phyloP scores from a whole-genome alignment of 2,329 filamentous ascomycete genomes.

The Fusarium sp. region DNA sequence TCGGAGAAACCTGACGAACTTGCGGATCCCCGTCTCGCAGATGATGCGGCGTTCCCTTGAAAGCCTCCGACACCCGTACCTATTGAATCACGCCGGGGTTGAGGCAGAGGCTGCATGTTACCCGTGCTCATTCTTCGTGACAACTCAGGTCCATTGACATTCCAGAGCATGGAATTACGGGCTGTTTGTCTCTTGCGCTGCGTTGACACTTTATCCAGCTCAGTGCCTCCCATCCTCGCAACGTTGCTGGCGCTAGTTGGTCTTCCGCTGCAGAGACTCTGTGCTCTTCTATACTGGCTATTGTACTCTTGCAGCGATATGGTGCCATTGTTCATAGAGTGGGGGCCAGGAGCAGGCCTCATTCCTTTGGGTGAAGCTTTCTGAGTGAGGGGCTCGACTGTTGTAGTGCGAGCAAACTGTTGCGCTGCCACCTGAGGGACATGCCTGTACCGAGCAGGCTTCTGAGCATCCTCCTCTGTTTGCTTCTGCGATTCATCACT shows the following conservation, averaged over 20 bases:
- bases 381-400: constrained; percentile 51
- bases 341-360: constrained; percentile 39
- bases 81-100: constrained; percentile 25
- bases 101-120: constrained; percentile 38
- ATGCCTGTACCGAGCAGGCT: constrained; percentile 55
- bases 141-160: constrained; percentile 13
- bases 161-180: constrained; percentile 47
- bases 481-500: constrained; percentile 33
- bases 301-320: constrained; percentile 50
- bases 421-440: constrained; percentile 64
- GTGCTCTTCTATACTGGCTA: constrained; percentile 51
- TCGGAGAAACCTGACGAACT: constrained; percentile 37
- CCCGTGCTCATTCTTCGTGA: constrained; percentile 53
- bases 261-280: constrained; percentile 46
- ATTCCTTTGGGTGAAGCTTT: constrained; percentile 56
- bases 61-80: constrained; percentile 11
- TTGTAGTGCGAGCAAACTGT: constrained; percentile 66
- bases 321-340: constrained; percentile 38
- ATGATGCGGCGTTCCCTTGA: constrained; percentile 1
- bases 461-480: constrained; percentile 18
- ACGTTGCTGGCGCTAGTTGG: constrained; percentile 51
- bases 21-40: constrained; percentile 24
- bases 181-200: constrained; percentile 24
- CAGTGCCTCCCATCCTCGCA: constrained; percentile 51
- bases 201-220: constrained; percentile 43